These are phyloP conservation scores for Aschersonia sp. DNA, from an alignment of 2,329 filamentous ascomycete genomes.

Conservation along the genomic window DNA sequence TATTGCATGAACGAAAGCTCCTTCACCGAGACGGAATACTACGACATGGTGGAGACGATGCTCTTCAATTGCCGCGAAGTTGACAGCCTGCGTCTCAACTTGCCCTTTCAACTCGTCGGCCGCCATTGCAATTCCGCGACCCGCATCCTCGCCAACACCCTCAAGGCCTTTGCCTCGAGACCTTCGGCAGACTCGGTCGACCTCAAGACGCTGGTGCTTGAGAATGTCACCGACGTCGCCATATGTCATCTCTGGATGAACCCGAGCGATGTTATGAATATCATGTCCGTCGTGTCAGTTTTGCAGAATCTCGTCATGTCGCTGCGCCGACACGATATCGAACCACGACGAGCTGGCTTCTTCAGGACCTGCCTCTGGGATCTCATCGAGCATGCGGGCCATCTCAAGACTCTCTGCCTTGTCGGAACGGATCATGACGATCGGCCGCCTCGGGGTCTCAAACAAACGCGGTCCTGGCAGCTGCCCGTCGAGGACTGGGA, in stretches of 20 bases:
- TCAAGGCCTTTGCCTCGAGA: constrained; percentile 31
- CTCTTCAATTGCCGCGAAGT: constrained; percentile 29
- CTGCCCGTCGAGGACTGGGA: constrained; percentile 23
- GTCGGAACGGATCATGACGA: constrained; percentile 28
- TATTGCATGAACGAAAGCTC: constrained; percentile 34
- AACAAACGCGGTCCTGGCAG: constrained; percentile 22
- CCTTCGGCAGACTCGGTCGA: constrained; percentile 26
- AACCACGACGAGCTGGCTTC: constrained; percentile 15
- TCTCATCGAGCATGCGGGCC: constrained; percentile 27
- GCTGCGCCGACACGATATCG: constrained; percentile 27
- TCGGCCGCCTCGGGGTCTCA: constrained; percentile 19
- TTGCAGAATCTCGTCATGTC: constrained; percentile 32
- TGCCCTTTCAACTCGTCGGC: constrained; percentile 36
- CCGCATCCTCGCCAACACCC: constrained; percentile 35
- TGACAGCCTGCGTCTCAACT: constrained; percentile 31
- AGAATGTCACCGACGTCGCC: constrained; percentile 33
- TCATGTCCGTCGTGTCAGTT: constrained; percentile 24
- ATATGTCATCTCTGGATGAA: constrained; percentile 35
- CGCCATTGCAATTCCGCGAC: constrained; percentile 30
- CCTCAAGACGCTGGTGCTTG: constrained; percentile 31
- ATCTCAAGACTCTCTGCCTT: constrained; percentile 31
- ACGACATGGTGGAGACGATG: constrained; percentile 22
- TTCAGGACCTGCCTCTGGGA: constrained; percentile 35
- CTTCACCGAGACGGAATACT: constrained; percentile 35
- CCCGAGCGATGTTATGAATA: constrained; percentile 33